A percentile compares a stretch with the other conserved stretches of the same genome.
These are phyloP conservation scores for Tubosaeta sp. DNA, from an alignment of 768 basidiomycete species.

Conservation along the genomic window DNA sequence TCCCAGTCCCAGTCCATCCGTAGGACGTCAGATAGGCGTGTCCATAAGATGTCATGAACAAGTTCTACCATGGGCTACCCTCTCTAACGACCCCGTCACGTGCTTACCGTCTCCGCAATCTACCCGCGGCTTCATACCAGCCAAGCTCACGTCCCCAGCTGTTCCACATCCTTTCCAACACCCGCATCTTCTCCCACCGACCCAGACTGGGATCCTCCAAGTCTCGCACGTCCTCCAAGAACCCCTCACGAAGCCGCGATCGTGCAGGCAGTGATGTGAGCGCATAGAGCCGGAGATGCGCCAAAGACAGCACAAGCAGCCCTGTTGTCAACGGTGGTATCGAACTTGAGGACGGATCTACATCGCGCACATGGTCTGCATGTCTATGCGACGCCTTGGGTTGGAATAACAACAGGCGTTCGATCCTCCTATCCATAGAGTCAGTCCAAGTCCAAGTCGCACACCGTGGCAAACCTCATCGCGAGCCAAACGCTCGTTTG, in stretches of 20 bases:
- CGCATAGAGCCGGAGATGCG: constrained; percentile 62
- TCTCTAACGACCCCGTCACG: no score
- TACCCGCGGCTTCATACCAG: constrained; percentile 42
- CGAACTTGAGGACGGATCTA: constrained; percentile 11
- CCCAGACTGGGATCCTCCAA: constrained; percentile 72
- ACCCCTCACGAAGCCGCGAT: constrained; percentile 67
- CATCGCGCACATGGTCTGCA: not conserved
- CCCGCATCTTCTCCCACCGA: constrained; percentile 66
- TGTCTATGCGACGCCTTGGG: constrained; percentile 28
- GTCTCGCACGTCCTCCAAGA: constrained; percentile 81
- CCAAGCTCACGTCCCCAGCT: constrained; percentile 72
- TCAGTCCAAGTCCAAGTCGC: constrained; percentile 5
- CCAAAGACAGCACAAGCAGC: constrained; percentile 65
- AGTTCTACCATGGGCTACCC: not conserved
- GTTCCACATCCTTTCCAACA: constrained; percentile 86
- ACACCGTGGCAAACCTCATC: constrained; percentile 48
- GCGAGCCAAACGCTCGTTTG: constrained; percentile 62
- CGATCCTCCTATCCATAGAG: constrained; percentile 47
- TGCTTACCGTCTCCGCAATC: constrained; percentile 1
- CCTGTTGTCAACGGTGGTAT: constrained; percentile 62
- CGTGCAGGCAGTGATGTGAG: constrained; percentile 50
- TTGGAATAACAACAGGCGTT: constrained; percentile 59
- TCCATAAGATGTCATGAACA: constrained; percentile 32
- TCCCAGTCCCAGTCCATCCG: constrained; percentile 87
- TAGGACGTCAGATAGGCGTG: constrained; percentile 71